These are phyloP conservation scores for Penicillium coffeae DNA, from an alignment of 495 filamentous ascomycete species.

Conservation along the genomic window DNA sequence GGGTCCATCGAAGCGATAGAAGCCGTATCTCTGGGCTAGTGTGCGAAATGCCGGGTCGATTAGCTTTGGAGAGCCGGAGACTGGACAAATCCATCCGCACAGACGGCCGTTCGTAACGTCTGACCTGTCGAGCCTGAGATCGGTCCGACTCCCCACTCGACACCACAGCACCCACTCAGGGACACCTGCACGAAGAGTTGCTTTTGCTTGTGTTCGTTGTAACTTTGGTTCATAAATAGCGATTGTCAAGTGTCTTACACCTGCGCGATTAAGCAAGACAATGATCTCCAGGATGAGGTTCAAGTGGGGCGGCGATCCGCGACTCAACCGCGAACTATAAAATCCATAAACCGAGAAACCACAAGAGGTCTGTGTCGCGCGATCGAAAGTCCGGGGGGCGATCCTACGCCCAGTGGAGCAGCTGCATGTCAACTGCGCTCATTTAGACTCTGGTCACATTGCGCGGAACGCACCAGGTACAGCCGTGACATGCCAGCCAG, in stretches of 20 bases:
- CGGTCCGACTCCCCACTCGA: constrained; percentile 6
- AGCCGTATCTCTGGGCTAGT: too few relatives aligned
- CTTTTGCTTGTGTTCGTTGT: neutral
- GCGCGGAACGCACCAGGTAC: constrained; percentile 16
- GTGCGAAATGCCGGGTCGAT: neutral
- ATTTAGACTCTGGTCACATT: constrained; percentile 26
- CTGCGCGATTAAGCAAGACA: too few relatives aligned
- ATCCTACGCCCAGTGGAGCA: neutral
- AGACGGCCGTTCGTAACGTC: constrained; percentile 9
- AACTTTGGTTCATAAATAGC: neutral
- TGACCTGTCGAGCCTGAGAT: constrained; percentile 15
- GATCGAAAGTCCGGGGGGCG: constrained; percentile 1
- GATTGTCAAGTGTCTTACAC: too few relatives aligned
- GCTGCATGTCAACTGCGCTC: constrained; percentile 12
- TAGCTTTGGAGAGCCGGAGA: too few relatives aligned
- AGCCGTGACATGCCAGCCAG: constrained; percentile 19
- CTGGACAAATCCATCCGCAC: constrained; percentile 7
- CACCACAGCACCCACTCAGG: neutral
- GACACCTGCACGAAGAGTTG: too few relatives aligned
- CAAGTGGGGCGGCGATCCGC: neutral
- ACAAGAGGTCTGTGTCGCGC: neutral
- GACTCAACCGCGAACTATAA: too few relatives aligned
- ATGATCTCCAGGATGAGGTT: too few relatives aligned
- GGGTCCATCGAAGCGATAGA: too few relatives aligned
- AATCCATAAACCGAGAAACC: neutral